Conservation (phyloP, 352 stramenopile species). For the Lagenidium giganteum region DNA sequence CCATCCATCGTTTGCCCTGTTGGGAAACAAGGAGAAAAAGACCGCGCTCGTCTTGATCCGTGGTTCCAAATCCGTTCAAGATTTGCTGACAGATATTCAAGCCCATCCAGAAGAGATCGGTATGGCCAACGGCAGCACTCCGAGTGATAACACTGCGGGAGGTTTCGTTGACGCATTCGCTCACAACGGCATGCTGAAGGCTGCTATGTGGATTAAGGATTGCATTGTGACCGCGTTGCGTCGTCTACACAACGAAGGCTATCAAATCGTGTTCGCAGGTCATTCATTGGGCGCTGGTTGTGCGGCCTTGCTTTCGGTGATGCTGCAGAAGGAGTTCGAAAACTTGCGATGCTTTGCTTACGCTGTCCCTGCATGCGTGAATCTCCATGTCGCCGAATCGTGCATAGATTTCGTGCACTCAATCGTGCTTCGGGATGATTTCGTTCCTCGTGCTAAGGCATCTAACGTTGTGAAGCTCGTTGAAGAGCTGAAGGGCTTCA, state of each 20-base stretch:
- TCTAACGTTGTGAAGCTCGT: conserved; percentile 80
- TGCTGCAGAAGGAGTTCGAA: conserved; percentile 84
- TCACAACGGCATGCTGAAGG: conserved; percentile 84
- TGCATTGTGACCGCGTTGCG: conserved; percentile 72
- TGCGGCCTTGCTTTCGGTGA: conserved; percentile 69
- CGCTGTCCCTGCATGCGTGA: conserved; percentile 77
- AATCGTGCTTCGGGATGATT: conserved; percentile 80
- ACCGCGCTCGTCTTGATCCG: conserved; percentile 74
- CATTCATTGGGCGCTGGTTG: conserved; percentile 80
- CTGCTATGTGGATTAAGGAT: conserved; percentile 85
- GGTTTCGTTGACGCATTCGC: conserved; percentile 84
- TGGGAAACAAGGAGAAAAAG: conserved; percentile 79
- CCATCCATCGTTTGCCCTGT: conserved; percentile 73
- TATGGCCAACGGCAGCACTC: conserved; percentile 24
- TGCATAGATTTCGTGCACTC: conserved; percentile 79
- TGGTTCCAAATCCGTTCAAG: conserved; percentile 84
- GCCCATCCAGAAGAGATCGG: conserved; percentile 75
- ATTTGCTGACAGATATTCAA: conserved; percentile 82
- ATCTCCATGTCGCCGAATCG: conserved; percentile 71
- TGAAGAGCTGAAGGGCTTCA: conserved; percentile 72
- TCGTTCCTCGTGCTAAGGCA: conserved; percentile 78
- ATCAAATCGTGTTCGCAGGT: conserved; percentile 75
- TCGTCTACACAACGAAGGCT: conserved; percentile 68
- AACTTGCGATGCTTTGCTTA: conserved; percentile 84
- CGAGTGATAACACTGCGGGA: conserved; percentile 38